Percentiles rank a stretch among this genome's conserved stretches.
Conservation (phyloP, 2,329 filamentous ascomycete species). For the Gnomoniopsis sp. region DNA sequence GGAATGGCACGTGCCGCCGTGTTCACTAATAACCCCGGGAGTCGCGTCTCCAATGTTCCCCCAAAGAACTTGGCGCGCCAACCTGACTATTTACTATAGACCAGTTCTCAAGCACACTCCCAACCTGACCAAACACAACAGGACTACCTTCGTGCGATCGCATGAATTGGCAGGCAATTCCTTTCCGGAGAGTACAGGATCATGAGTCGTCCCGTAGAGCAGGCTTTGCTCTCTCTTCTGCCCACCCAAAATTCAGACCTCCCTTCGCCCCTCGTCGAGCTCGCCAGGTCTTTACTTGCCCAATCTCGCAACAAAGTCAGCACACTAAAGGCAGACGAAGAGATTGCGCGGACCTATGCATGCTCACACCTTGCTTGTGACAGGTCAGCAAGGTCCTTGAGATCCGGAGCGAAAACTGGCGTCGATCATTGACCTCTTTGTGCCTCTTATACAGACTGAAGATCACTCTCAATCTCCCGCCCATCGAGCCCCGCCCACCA, state of each 20-base stretch:
- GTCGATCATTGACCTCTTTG: neutral
- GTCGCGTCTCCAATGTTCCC: slow-evolving; percentile 1
- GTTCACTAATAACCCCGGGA: slow-evolving; percentile 2
- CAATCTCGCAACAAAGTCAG: slow-evolving; percentile 77
- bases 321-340: slow-evolving; percentile 78
- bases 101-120: neutral
- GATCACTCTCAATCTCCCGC: slow-evolving; percentile 70
- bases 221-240: slow-evolving; percentile 68
- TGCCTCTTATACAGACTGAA: slow-evolving; percentile 64
- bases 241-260: slow-evolving; percentile 68
- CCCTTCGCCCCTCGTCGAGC: slow-evolving; percentile 65
- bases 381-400: slow-evolving; percentile 45
- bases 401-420: neutral
- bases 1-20: slow-evolving; percentile 14
- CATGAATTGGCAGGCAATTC: too few relatives aligned
- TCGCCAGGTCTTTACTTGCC: slow-evolving; percentile 70
- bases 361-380: slow-evolving; percentile 90
- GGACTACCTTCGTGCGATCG: too few relatives aligned
- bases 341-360: slow-evolving; percentile 78
- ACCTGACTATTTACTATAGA: neutral
- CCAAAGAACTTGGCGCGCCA: slow-evolving; percentile 1
- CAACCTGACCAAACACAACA: too few relatives aligned
- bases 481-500: slow-evolving; percentile 71
- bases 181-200: neutral
- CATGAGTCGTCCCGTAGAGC: slow-evolving; percentile 75